Percentiles rank a stretch among this genome's conserved stretches.
These are phyloP conservation scores for Arachis hypogaea DNA, from an alignment of 306 rosid species.

Conservation along the genomic window DNA sequence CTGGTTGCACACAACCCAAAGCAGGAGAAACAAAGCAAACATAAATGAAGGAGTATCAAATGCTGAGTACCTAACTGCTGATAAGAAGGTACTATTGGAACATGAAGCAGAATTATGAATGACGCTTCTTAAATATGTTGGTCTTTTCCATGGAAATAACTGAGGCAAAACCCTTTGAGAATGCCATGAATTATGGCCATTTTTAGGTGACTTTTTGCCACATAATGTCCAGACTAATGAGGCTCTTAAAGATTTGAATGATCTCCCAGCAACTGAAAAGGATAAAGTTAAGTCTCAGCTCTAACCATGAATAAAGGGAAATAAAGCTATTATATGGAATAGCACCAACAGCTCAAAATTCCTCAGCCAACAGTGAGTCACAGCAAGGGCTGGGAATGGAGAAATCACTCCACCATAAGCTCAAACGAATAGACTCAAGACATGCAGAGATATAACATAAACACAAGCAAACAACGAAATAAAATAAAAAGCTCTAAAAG, in stretches of 20 bases:
- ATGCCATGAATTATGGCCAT: slow-evolving; percentile 40
- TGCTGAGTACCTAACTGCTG: slow-evolving; percentile 65
- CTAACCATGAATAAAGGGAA: slow-evolving; percentile 30
- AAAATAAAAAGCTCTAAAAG: slow-evolving; percentile 2
- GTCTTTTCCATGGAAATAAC: slow-evolving; percentile 89
- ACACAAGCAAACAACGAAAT: not conserved
- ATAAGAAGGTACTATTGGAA: slow-evolving; percentile 55
- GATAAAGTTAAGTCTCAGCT: slow-evolving; percentile 12
- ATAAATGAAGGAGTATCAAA: slow-evolving; percentile 31
- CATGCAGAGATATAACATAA: not conserved
- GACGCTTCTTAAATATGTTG: slow-evolving; percentile 60
- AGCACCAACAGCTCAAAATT: slow-evolving; percentile 27
- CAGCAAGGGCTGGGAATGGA: slow-evolving; percentile 26
- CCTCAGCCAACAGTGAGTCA: slow-evolving; percentile 33
- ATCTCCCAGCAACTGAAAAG: slow-evolving; percentile 59
- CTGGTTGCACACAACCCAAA: slow-evolving; percentile 35
- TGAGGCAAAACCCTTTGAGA: slow-evolving; percentile 68
- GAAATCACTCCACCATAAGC: slow-evolving; percentile 15
- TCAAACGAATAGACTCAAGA: not conserved
- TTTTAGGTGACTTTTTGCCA: slow-evolving; percentile 54
- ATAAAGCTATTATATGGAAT: slow-evolving; percentile 30
- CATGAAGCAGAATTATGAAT: slow-evolving; percentile 50
- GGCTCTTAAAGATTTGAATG: slow-evolving; percentile 56
- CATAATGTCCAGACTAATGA: slow-evolving; percentile 87
- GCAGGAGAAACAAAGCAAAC: not conserved